A percentile compares a stretch with the other conserved stretches of the same genome.
phyloP scores from a whole-genome alignment of 306 rosid genomes.

The Citrullus colocynthis region DNA sequence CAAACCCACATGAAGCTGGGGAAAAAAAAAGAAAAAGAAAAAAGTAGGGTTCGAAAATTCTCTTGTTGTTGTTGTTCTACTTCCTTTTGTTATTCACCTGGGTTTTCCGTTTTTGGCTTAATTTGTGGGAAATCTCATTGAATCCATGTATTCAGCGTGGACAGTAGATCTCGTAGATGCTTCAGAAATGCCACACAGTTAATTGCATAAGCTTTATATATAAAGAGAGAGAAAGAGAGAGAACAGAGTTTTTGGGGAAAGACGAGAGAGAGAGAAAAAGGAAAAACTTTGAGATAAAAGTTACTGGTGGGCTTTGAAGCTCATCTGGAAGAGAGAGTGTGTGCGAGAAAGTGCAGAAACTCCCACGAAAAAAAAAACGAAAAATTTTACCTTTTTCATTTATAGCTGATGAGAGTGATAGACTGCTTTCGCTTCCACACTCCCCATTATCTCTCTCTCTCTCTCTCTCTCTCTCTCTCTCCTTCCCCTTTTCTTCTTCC shows the following conservation, averaged over 20 bases:
- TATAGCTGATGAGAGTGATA: slow-evolving; percentile 10
- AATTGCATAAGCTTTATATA: slow-evolving; percentile 4
- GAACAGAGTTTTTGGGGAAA: background rate
- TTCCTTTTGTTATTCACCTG: background rate
- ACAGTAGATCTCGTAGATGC: slow-evolving; percentile 5
- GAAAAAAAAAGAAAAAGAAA: background rate
- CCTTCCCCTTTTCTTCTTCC: background rate
- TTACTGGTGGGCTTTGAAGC: slow-evolving; percentile 9
- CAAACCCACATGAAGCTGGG: background rate
- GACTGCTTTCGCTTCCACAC: slow-evolving; percentile 12
- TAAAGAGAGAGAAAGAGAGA: background rate
- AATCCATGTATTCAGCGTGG: background rate
- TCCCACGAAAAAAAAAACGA: background rate
- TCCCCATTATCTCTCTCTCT: background rate
- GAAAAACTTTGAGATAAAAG: background rate
- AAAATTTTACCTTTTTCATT: background rate
- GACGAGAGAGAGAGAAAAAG: background rate
- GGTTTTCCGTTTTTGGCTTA: background rate
- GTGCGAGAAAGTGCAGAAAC: background rate
- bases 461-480: background rate
- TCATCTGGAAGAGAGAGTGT: background rate
- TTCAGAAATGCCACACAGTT: slow-evolving; percentile 13
- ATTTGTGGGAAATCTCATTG: background rate
- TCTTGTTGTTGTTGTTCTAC: background rate
- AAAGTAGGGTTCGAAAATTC: background rate